A percentile compares a stretch with the other conserved stretches of the same genome.
Evolutionary conservation across 78 protist species (phyloP).

Genomic region (Chrysochromulina tobinii): DNA sequence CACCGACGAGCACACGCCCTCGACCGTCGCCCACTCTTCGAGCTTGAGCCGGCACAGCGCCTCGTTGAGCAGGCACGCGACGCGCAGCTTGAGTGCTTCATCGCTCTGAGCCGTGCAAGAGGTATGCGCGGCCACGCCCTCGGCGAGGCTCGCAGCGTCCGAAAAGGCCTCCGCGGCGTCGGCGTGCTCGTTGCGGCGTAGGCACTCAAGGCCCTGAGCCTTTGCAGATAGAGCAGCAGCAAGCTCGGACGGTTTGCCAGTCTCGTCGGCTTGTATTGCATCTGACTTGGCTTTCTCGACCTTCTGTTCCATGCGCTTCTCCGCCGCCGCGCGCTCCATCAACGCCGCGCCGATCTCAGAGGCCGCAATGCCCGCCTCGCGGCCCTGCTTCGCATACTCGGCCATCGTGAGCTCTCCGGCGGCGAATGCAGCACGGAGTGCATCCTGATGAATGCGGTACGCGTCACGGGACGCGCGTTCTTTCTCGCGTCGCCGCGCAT

Average conservation of each 20-base stretch:
- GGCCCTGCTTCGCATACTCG: background rate
- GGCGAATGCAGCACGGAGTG: too few species aligned
- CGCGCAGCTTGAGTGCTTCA: background rate
- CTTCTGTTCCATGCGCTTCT: too few species aligned
- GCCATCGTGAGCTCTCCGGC: background rate
- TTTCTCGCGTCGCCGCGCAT: background rate
- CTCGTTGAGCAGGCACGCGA: background rate
- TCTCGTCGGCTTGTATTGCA: too few species aligned
- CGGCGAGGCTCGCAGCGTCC: too few species aligned
- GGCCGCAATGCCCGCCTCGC: slow-evolving; percentile 1
- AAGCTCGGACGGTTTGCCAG: too few species aligned
- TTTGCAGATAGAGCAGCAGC: too few species aligned
- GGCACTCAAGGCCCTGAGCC: too few species aligned
- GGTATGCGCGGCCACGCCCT: background rate
- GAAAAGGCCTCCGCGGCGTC: too few species aligned
- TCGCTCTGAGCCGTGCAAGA: too few species aligned
- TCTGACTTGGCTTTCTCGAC: too few species aligned
- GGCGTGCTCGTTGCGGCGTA: too few species aligned
- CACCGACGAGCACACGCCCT: background rate
- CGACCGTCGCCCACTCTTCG: background rate
- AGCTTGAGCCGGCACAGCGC: background rate
- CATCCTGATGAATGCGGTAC: background rate
- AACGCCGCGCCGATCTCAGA: background rate
- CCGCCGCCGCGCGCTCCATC: too few species aligned
- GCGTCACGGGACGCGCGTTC: background rate